phyloP scores from a whole-genome alignment of 2,329 filamentous ascomycete species.

The Eutypa lata region DNA sequence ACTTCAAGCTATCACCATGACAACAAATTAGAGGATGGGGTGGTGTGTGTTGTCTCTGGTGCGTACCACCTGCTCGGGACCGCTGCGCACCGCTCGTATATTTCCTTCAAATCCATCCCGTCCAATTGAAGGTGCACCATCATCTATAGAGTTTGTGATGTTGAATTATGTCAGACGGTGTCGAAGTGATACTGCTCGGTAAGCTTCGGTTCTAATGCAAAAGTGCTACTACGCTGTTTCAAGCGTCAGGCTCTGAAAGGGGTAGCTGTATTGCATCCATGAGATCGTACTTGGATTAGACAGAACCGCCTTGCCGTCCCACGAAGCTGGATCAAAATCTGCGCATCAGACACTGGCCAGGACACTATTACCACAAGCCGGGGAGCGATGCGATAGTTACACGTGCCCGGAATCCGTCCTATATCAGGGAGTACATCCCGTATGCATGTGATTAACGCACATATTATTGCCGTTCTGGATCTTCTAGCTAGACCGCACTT shows the following conservation, averaged over 20 bases:
- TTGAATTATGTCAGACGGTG: no score
- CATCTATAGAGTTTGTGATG: no score
- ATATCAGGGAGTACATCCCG: neutral
- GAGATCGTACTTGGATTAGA: no score
- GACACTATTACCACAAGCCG: neutral
- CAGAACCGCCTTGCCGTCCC: neutral
- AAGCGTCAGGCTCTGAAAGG: neutral
- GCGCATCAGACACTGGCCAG: neutral
- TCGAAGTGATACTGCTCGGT: no score
- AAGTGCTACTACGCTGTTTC: neutral
- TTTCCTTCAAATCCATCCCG: neutral
- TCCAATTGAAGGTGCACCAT: no score
- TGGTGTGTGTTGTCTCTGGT: neutral
- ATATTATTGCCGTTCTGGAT: neutral
- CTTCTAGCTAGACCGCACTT: neutral
- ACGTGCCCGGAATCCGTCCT: neutral
- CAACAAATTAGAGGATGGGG: no score
- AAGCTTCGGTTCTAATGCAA: no score
- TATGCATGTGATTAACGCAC: neutral
- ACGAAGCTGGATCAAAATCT: neutral
- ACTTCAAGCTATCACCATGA: neutral
- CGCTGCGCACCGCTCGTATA: neutral
- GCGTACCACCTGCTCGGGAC: neutral
- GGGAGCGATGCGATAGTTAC: neutral
- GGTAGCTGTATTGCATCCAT: no score